These are phyloP conservation scores for Hyaloscypha bicolor DNA, from an alignment of 495 filamentous ascomycete species.

Conservation along the genomic window DNA sequence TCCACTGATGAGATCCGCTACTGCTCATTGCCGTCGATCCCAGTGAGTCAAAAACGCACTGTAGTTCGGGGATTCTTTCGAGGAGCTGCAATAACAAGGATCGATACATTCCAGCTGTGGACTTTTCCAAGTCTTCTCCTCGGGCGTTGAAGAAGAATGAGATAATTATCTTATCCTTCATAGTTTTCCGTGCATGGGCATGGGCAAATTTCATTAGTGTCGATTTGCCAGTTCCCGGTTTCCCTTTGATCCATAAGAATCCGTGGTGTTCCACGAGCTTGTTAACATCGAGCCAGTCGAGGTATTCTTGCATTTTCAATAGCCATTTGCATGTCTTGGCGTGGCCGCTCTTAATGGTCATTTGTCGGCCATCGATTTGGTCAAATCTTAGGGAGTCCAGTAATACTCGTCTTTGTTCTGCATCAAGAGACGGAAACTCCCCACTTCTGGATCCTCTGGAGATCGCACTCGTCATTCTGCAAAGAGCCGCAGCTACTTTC, in stretches of 20 bases:
- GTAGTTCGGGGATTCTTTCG: conserved; percentile 30
- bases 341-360: conserved; percentile 41
- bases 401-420: conserved; percentile 27
- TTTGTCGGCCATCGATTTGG: conserved; percentile 42
- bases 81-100: conserved; percentile 47
- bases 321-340: conserved; percentile 55
- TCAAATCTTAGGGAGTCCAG: conserved; percentile 41
- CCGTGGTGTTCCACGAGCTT: conserved; percentile 45
- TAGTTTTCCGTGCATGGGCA: conserved; percentile 7
- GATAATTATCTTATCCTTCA: conserved; percentile 27
- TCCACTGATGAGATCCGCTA: conserved; percentile 23
- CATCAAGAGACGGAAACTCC: not conserved
- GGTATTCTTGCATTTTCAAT: conserved; percentile 41
- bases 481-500: conserved; percentile 35
- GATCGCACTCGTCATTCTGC: conserved; percentile 10
- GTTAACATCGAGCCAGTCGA: conserved; percentile 47
- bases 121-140: conserved; percentile 51
- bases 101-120: conserved; percentile 56
- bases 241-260: conserved; percentile 61
- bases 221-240: conserved; percentile 59
- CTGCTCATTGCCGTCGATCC: not conserved
- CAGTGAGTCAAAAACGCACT: conserved; percentile 31
- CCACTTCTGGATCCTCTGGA: not conserved
- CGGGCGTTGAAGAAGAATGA: conserved; percentile 58
- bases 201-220: conserved; percentile 47